Conservation (phyloP, 2,329 filamentous ascomycete species). For the Fusarium ramigenum region DNA sequence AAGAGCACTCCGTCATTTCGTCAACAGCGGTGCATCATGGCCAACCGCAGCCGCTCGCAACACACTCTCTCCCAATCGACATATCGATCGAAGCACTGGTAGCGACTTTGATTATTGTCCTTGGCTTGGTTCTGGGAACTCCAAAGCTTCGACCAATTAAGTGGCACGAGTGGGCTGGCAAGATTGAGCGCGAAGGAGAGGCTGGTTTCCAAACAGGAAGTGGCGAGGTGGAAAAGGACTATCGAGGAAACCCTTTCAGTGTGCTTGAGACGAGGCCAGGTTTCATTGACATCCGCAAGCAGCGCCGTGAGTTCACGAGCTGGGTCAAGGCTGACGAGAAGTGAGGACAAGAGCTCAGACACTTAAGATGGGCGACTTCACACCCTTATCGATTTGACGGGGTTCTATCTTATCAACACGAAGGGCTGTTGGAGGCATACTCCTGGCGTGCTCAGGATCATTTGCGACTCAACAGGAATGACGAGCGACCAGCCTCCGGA, state of each 20-base stretch:
- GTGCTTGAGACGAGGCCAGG: slow-evolving; percentile 81
- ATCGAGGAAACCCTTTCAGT: slow-evolving; percentile 80
- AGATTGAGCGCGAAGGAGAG: slow-evolving; percentile 81
- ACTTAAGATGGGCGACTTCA: neutral
- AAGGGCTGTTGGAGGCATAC: neutral
- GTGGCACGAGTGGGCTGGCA: slow-evolving; percentile 83
- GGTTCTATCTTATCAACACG: neutral
- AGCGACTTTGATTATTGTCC: slow-evolving; percentile 80
- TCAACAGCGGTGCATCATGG: slow-evolving; percentile 60
- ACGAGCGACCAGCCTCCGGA: neutral
- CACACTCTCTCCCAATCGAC: slow-evolving; percentile 76
- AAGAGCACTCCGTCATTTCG: slow-evolving; percentile 85
- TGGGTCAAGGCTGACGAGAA: slow-evolving; percentile 66
- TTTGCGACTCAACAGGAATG: neutral
- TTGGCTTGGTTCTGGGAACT: slow-evolving; percentile 83
- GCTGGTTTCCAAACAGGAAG: slow-evolving; percentile 64
- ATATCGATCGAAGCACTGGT: slow-evolving; percentile 87
- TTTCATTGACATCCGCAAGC: slow-evolving; percentile 87
- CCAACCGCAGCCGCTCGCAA: slow-evolving; percentile 52
- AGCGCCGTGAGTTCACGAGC: slow-evolving; percentile 79
- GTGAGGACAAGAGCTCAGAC: slow-evolving; percentile 27
- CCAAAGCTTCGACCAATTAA: slow-evolving; percentile 85
- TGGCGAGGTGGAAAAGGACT: slow-evolving; percentile 75
- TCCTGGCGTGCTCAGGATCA: neutral
- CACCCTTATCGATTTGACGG: neutral